These are phyloP conservation scores for Lizanozyma gosingica DNA, from an alignment of 1,139 yeast genomes.

Conservation along the genomic window DNA sequence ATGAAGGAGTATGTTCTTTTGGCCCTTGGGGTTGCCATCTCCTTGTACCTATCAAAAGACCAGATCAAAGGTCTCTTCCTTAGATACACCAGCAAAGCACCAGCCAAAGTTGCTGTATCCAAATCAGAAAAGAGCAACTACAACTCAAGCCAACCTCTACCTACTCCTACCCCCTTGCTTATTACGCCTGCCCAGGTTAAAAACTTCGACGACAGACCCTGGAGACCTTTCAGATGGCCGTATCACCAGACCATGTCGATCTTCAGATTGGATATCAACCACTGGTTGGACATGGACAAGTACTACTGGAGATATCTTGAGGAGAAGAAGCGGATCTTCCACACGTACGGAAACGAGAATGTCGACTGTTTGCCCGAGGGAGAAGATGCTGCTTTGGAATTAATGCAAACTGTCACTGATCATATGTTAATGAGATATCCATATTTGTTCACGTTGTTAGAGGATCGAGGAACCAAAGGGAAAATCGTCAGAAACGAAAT, in stretches of 20 bases:
- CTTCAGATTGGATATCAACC: constrained; percentile 58
- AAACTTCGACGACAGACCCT: constrained; percentile 63
- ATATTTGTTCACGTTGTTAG: constrained; percentile 44
- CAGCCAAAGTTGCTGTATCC: constrained; percentile 1
- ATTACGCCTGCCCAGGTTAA: constrained; percentile 61
- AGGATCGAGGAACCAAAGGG: constrained; percentile 25
- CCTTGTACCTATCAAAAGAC: background rate
- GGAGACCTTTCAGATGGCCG: constrained; percentile 79
- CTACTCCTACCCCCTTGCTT: constrained; percentile 50
- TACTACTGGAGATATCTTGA: constrained; percentile 58
- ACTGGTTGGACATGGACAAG: constrained; percentile 77
- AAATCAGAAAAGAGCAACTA: constrained; percentile 5
- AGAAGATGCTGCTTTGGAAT: constrained; percentile 52
- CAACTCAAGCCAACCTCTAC: constrained; percentile 14
- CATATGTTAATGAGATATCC: constrained; percentile 61
- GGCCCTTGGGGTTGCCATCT: constrained; percentile 1
- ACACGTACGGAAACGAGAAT: constrained; percentile 50
- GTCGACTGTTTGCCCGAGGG: constrained; percentile 64
- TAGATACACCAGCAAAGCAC: background rate
- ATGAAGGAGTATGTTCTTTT: background rate
- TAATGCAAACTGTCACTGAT: constrained; percentile 51
- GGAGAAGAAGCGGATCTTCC: constrained; percentile 52
- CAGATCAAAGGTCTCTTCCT: background rate
- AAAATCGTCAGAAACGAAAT: constrained; percentile 48
- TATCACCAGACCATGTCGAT: constrained; percentile 76